phyloP scores from a whole-genome alignment of 345 rosid genomes.

The Barbarea vulgaris region DNA sequence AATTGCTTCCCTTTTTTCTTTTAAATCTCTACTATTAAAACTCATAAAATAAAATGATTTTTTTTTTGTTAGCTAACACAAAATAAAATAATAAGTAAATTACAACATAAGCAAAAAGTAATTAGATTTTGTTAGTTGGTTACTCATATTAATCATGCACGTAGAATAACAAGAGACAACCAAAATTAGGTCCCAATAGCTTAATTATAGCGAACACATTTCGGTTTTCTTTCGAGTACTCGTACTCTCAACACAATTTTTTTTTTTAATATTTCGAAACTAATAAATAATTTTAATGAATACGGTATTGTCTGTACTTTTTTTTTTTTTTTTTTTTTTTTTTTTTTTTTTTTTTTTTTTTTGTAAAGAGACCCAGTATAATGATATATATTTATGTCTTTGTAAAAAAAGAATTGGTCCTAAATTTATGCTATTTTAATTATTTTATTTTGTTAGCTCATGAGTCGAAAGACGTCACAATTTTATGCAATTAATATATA shows the following conservation, averaged over 20 bases:
- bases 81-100: constrained; percentile 1
- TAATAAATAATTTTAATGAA: too few species aligned
- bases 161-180: not conserved
- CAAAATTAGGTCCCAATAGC: not conserved
- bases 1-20: constrained; percentile 26
- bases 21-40: not conserved
- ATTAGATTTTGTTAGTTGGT: not conserved
- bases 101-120: not conserved
- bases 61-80: not conserved
- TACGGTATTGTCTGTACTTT: too few species aligned
- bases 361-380: not conserved
- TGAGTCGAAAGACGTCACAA: not conserved
- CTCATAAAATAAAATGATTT: not conserved
- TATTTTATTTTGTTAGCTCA: not conserved
- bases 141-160: not conserved
- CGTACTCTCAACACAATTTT: constrained; percentile 18
- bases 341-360: not conserved
- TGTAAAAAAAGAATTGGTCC: not conserved
- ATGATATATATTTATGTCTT: not conserved
- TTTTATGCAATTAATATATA: not conserved
- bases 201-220: constrained; percentile 1
- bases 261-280: too few species aligned
- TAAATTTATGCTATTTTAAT: not conserved
- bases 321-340: too few species aligned
- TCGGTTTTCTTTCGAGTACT: constrained; percentile 12